These are phyloP conservation scores for Neurospora sp. DNA, from an alignment of 495 filamentous ascomycete species.

Conservation along the genomic window DNA sequence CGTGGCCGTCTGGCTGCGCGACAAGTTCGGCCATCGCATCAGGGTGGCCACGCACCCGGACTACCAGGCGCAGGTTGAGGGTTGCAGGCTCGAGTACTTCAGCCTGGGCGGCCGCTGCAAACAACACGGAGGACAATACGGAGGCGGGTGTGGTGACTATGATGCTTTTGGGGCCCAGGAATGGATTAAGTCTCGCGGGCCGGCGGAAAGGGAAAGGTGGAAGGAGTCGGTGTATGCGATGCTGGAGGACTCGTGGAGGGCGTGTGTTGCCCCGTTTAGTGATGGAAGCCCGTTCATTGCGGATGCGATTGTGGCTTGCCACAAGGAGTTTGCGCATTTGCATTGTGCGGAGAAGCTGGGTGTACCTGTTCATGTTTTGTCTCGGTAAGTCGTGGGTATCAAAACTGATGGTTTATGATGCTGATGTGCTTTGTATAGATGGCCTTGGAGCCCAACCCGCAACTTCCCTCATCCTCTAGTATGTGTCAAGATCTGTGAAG, in stretches of 20 bases:
- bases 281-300: slow-evolving; percentile 47
- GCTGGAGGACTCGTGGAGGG: slow-evolving; percentile 52
- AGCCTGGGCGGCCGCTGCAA: slow-evolving; percentile 34
- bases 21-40: slow-evolving; percentile 46
- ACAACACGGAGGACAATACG: background rate
- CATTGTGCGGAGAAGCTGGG: slow-evolving; percentile 50
- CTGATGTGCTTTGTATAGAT: background rate
- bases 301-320: slow-evolving; percentile 59
- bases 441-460: slow-evolving; percentile 3
- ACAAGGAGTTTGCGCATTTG: slow-evolving; percentile 55
- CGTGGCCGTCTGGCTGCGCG: slow-evolving; percentile 36
- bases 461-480: slow-evolving; percentile 52
- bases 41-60: slow-evolving; percentile 52
- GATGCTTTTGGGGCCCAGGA: slow-evolving; percentile 41
- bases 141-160: slow-evolving; percentile 44
- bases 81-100: slow-evolving; percentile 49
- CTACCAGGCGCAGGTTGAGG: slow-evolving; percentile 46
- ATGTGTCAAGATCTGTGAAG: slow-evolving; percentile 44
- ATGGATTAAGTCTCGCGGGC: slow-evolving; percentile 44
- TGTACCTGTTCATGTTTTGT: slow-evolving; percentile 48
- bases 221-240: slow-evolving; percentile 46
- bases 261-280: slow-evolving; percentile 45
- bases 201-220: slow-evolving; percentile 39
- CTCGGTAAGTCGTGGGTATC: slow-evolving; percentile 22
- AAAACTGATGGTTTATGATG: background rate